These are phyloP conservation scores for Akebia trifoliata DNA, from an alignment of 164 flowering plant genomes.

Conservation along the genomic window DNA sequence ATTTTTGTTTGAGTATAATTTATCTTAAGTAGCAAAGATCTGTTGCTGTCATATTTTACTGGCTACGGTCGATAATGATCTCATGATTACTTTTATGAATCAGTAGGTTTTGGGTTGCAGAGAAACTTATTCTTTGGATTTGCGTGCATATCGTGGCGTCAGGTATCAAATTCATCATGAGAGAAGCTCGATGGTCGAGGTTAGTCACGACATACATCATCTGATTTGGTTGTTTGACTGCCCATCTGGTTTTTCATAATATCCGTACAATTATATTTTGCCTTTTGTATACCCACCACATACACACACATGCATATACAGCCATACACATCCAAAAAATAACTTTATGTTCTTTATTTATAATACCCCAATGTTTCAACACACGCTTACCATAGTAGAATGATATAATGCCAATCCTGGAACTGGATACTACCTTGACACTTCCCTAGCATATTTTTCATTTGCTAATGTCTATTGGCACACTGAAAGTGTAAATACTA, in stretches of 20 bases:
- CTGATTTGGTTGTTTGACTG: conserved; percentile 7
- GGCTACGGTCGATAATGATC: neutral
- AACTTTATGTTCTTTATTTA: too few relatives aligned
- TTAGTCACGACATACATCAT: conserved; percentile 12
- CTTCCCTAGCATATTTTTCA: too few relatives aligned
- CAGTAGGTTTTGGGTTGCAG: conserved; percentile 59
- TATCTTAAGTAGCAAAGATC: neutral
- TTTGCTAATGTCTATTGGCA: too few relatives aligned
- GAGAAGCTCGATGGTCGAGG: conserved; percentile 64
- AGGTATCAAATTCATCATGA: conserved; percentile 54
- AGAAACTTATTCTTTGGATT: conserved; percentile 41
- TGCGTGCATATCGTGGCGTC: conserved; percentile 31
- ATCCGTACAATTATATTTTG: neutral
- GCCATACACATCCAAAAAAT: too few relatives aligned
- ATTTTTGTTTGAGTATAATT: too few relatives aligned
- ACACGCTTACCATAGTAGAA: too few relatives aligned
- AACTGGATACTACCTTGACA: too few relatives aligned
- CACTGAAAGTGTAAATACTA: too few relatives aligned
- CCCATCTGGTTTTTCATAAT: neutral
- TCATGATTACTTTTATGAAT: conserved; percentile 30
- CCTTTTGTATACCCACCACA: neutral
- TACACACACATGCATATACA: too few relatives aligned
- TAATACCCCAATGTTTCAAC: too few relatives aligned
- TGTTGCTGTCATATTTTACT: neutral
- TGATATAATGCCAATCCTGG: too few relatives aligned